Evolutionary conservation across 2,329 filamentous ascomycete species (phyloP).

Genomic region (Alternaria arbusti): DNA sequence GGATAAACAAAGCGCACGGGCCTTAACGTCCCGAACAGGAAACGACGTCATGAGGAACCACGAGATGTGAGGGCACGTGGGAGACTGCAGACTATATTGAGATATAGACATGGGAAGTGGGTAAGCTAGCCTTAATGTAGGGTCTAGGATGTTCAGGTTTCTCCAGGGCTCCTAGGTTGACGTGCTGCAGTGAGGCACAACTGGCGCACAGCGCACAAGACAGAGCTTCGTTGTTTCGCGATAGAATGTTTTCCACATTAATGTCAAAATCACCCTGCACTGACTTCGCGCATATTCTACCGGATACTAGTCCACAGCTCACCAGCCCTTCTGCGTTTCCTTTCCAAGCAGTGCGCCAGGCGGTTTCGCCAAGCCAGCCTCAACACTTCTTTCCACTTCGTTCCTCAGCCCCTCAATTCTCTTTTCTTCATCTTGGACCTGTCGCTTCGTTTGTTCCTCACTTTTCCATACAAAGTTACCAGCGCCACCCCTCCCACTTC

Average conservation of each 20-base stretch:
- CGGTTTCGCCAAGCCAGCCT: constrained; percentile 49
- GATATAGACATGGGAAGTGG: background rate
- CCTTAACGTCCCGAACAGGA: constrained; percentile 5
- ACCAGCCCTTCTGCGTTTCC: constrained; percentile 37
- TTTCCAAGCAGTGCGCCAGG: constrained; percentile 48
- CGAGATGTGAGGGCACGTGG: background rate
- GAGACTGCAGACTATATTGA: background rate
- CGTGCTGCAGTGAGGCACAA: background rate
- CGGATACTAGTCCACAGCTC: background rate
- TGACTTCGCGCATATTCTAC: background rate
- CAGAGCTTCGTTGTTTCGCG: background rate
- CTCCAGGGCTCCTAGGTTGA: background rate
- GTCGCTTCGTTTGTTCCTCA: constrained; percentile 38
- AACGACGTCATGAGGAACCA: constrained; percentile 17
- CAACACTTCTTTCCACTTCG: constrained; percentile 51
- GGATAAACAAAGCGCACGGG: constrained; percentile 28
- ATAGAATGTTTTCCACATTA: background rate
- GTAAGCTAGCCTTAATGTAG: background rate
- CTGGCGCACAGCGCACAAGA: background rate
- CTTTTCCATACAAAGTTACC: constrained; percentile 55
- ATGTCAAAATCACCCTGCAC: background rate
- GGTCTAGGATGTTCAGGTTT: background rate
- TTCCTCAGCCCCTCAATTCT: constrained; percentile 32
- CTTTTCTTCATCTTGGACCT: constrained; percentile 33
- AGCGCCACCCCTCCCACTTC: constrained; percentile 54